Conservation (phyloP, 1,139 yeast genomes). For the Diutina mesorugosa region DNA sequence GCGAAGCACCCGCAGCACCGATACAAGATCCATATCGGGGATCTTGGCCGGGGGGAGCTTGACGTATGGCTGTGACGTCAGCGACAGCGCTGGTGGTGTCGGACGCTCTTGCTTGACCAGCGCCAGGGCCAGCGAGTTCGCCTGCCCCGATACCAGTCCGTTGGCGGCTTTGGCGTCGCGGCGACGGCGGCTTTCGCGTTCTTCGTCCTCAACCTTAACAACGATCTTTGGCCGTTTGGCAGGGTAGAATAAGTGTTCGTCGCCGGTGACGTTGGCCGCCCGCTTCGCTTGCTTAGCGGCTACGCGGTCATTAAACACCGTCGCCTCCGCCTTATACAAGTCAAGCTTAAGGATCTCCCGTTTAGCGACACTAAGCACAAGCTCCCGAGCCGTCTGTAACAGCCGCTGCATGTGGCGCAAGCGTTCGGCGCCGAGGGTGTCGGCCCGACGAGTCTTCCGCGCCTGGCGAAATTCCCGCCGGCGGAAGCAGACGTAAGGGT, state of each 20-base stretch:
- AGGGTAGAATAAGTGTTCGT: constrained; percentile 71
- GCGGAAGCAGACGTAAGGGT: constrained; percentile 92
- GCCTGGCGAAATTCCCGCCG: constrained; percentile 93
- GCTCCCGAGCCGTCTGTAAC: constrained; percentile 61
- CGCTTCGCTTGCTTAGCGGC: constrained; percentile 66
- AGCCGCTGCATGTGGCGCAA: constrained; percentile 65
- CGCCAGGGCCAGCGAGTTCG: neutral
- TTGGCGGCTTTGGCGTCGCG: neutral
- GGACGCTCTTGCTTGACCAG: neutral
- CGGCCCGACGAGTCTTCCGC: constrained; percentile 92
- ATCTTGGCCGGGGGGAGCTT: constrained; percentile 81
- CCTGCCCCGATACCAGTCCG: neutral
- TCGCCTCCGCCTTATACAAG: constrained; percentile 43
- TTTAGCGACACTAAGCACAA: constrained; percentile 58
- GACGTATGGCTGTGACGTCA: constrained; percentile 43
- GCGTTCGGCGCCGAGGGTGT: constrained; percentile 79
- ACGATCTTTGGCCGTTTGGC: constrained; percentile 61
- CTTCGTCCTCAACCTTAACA: constrained; percentile 25
- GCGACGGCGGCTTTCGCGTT: constrained; percentile 5
- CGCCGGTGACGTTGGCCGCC: constrained; percentile 63
- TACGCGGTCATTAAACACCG: constrained; percentile 58
- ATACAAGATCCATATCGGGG: constrained; percentile 82
- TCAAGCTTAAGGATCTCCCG: constrained; percentile 59
- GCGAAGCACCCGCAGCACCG: constrained; percentile 62
- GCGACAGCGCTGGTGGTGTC: neutral